Evolutionary conservation across 2,329 filamentous ascomycete species (phyloP).

Genomic region (Aspergillus udagawae): DNA sequence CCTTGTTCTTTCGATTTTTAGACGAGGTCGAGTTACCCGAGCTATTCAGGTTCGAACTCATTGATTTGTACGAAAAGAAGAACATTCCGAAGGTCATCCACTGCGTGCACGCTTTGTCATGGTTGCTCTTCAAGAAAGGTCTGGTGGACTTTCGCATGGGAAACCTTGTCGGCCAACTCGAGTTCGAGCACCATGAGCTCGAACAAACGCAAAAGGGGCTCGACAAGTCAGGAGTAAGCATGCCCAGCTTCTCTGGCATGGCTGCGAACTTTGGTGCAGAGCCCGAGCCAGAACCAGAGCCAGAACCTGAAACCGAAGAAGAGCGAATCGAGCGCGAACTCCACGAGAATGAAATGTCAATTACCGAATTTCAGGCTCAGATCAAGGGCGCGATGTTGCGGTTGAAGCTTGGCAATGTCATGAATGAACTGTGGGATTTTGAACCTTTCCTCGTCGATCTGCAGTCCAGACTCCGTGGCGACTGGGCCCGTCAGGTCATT

Average conservation of each 20-base stretch:
- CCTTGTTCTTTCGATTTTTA: slow-evolving; percentile 89
- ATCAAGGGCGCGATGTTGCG: slow-evolving; percentile 75
- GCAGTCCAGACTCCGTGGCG: slow-evolving; percentile 81
- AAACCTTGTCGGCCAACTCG: slow-evolving; percentile 90
- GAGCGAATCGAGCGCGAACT: slow-evolving; percentile 81
- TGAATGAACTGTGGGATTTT: slow-evolving; percentile 86
- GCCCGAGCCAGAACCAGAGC: slow-evolving; percentile 69
- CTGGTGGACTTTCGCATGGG: slow-evolving; percentile 95
- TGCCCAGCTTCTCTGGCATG: slow-evolving; percentile 98
- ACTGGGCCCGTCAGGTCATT: slow-evolving; percentile 78
- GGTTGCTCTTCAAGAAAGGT: slow-evolving; percentile 92
- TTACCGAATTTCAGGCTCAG: slow-evolving; percentile 82
- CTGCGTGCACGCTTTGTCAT: slow-evolving; percentile 94
- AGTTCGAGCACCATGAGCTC: slow-evolving; percentile 96
- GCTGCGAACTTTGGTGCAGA: slow-evolving; percentile 91
- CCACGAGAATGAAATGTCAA: slow-evolving; percentile 65
- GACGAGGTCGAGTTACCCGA: slow-evolving; percentile 90
- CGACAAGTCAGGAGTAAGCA: slow-evolving; percentile 88
- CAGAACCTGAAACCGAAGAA: slow-evolving; percentile 78
- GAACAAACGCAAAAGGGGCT: slow-evolving; percentile 96
- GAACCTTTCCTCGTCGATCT: slow-evolving; percentile 76
- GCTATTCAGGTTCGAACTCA: slow-evolving; percentile 92
- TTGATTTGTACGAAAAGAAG: slow-evolving; percentile 98
- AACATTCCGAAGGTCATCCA: slow-evolving; percentile 99
- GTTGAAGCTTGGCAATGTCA: slow-evolving; percentile 70